phyloP scores from a whole-genome alignment of 169 alveolate genomes.

The Eimeria acervulina region DNA sequence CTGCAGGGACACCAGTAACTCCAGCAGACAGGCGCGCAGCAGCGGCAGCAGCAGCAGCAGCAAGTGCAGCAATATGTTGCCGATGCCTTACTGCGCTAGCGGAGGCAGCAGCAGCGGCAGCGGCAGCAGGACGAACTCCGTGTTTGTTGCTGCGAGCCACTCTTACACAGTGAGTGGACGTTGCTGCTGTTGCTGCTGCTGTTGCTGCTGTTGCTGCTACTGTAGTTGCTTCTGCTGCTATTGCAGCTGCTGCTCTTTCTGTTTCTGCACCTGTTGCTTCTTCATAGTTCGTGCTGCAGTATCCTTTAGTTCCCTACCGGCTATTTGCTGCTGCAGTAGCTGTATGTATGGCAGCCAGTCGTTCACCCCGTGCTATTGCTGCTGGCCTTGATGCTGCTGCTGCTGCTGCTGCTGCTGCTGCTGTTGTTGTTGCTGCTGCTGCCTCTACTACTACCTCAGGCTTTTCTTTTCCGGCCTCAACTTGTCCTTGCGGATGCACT shows the following conservation, averaged over 20 bases:
- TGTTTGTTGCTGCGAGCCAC: slow-evolving; percentile 19
- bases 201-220: slow-evolving; percentile 1
- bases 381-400: neutral
- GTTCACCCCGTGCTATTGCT: neutral
- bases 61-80: slow-evolving; percentile 50
- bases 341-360: neutral
- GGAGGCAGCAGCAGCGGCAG: slow-evolving; percentile 65
- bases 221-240: neutral
- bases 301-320: neutral
- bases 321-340: neutral
- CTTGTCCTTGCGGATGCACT: neutral
- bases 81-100: slow-evolving; percentile 23
- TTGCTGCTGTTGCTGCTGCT: slow-evolving; percentile 50
- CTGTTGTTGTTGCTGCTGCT: slow-evolving; percentile 30
- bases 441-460: slow-evolving; percentile 28
- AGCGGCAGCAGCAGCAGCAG: slow-evolving; percentile 65
- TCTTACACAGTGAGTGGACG: slow-evolving; percentile 32
- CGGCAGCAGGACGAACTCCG: slow-evolving; percentile 9
- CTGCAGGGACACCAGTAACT: neutral
- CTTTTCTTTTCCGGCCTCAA: slow-evolving; percentile 16
- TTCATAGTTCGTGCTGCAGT: neutral
- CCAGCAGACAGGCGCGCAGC: slow-evolving; percentile 35
- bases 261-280: slow-evolving; percentile 5
- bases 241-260: neutral
- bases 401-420: neutral